phyloP scores from a whole-genome alignment of 1,284 basidiomycete species.

The Leucoagaricus sp. region DNA sequence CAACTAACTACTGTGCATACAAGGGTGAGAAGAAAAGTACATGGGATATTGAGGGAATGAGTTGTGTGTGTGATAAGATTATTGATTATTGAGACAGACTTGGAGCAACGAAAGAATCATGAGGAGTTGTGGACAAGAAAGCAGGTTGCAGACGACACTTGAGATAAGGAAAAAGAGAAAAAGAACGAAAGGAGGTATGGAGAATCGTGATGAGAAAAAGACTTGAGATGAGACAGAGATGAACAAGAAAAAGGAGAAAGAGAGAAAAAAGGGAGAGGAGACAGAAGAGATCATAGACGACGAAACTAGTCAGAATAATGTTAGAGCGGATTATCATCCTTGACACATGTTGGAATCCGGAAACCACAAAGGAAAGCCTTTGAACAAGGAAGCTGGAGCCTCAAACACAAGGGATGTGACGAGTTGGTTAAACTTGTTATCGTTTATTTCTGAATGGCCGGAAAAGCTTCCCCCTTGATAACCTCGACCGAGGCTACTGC shows the following conservation, averaged over 20 bases:
- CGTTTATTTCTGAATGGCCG: background rate
- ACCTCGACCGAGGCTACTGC: background rate
- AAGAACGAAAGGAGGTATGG: background rate
- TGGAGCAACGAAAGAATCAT: conserved; percentile 3
- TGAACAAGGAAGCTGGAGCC: background rate
- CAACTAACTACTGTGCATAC: conserved; percentile 1
- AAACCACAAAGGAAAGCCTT: background rate
- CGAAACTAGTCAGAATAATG: background rate
- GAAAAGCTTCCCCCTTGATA: background rate
- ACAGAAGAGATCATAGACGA: background rate
- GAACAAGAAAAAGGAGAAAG: background rate
- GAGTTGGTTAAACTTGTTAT: background rate
- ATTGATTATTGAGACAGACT: background rate
- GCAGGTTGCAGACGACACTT: background rate
- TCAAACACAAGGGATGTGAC: background rate
- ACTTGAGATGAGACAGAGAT: background rate
- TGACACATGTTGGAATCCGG: background rate
- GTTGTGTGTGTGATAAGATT: background rate
- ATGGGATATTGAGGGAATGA: conserved; percentile 8
- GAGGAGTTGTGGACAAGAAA: conserved; percentile 2
- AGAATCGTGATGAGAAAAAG: background rate
- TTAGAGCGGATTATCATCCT: background rate
- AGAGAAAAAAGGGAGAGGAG: background rate
- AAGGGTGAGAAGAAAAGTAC: conserved; percentile 1
- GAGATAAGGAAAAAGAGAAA: background rate